Percentiles rank a stretch among this genome's conserved stretches.
Conservation (phyloP, 495 filamentous ascomycete species). For the Hypoxylon crocopeplum region DNA sequence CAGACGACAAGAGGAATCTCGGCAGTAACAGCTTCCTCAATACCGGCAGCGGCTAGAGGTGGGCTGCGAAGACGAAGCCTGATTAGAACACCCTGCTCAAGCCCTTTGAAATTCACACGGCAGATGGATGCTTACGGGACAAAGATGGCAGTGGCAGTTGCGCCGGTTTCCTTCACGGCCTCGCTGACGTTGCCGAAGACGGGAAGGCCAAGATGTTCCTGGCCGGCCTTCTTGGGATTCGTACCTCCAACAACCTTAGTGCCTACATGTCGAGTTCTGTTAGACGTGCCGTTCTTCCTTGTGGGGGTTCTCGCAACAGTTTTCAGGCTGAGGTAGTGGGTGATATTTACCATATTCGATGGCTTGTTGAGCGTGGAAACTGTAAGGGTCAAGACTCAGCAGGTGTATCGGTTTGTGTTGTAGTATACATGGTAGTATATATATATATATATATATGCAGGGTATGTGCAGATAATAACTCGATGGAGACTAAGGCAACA, state of each 20-base stretch:
- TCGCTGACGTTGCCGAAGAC: conserved; percentile 92
- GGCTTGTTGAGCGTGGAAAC: conserved; percentile 96
- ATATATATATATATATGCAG: too few species aligned
- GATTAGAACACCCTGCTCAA: conserved; percentile 3
- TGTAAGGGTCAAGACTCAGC: too few species aligned
- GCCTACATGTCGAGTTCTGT: conserved; percentile 62
- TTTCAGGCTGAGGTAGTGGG: background rate
- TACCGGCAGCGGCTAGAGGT: conserved; percentile 88
- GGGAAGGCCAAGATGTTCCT: conserved; percentile 85
- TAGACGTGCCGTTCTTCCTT: conserved; percentile 18
- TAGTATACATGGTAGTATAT: too few species aligned
- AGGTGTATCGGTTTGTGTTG: too few species aligned
- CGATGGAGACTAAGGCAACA: too few species aligned
- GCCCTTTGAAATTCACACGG: conserved; percentile 9
- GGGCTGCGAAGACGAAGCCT: conserved; percentile 59
- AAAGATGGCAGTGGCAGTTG: conserved; percentile 93
- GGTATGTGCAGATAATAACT: too few species aligned
- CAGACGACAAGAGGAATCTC: conserved; percentile 94
- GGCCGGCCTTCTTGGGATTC: conserved; percentile 97
- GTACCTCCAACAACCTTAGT: conserved; percentile 98
- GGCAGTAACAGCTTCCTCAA: conserved; percentile 93
- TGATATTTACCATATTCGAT: conserved; percentile 87
- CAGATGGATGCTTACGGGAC: conserved; percentile 72
- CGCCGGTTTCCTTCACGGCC: conserved; percentile 89
- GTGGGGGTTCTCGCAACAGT: too few species aligned